Percentiles rank a stretch among this genome's conserved stretches.
These are phyloP conservation scores for Pichia nakasei DNA, from an alignment of 805 yeast genomes.

Conservation along the genomic window DNA sequence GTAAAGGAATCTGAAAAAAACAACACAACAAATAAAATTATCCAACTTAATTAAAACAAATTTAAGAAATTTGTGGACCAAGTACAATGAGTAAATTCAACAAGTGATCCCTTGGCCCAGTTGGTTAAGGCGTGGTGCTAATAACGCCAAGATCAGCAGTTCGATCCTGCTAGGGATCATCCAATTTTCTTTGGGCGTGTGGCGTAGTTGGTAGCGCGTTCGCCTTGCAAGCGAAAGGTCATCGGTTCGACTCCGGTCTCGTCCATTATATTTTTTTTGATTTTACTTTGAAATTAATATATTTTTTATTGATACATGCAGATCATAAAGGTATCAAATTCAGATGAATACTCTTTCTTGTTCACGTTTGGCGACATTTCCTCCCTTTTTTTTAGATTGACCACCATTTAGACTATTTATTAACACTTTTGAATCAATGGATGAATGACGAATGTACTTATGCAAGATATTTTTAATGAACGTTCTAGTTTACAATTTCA, in stretches of 20 bases:
- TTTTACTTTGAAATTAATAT: too few species aligned
- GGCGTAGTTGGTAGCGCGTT: conserved; percentile 78
- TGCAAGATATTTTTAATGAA: conserved; percentile 6
- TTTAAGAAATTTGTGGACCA: not conserved
- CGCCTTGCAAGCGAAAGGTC: conserved; percentile 36
- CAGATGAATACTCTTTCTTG: too few species aligned
- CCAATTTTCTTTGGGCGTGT: conserved; percentile 44
- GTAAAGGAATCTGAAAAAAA: too few species aligned
- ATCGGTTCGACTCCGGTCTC: conserved; percentile 71
- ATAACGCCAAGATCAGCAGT: conserved; percentile 62
- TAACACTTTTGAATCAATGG: too few species aligned
- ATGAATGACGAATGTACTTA: not conserved
- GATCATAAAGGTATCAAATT: too few species aligned
- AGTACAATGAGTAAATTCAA: not conserved
- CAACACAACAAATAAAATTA: too few species aligned
- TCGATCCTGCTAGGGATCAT: conserved; percentile 76
- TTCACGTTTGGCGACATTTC: too few species aligned
- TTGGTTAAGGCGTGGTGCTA: conserved; percentile 39
- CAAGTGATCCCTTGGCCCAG: conserved; percentile 35
- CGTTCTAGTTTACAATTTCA: not conserved
- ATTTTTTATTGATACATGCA: too few species aligned
- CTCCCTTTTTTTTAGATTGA: too few species aligned
- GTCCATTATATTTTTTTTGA: conserved; percentile 36
- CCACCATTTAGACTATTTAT: too few species aligned
- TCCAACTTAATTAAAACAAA: too few species aligned